Conservation (phyloP, 2,329 filamentous ascomycete species). For the Hypoxylon sp. region DNA sequence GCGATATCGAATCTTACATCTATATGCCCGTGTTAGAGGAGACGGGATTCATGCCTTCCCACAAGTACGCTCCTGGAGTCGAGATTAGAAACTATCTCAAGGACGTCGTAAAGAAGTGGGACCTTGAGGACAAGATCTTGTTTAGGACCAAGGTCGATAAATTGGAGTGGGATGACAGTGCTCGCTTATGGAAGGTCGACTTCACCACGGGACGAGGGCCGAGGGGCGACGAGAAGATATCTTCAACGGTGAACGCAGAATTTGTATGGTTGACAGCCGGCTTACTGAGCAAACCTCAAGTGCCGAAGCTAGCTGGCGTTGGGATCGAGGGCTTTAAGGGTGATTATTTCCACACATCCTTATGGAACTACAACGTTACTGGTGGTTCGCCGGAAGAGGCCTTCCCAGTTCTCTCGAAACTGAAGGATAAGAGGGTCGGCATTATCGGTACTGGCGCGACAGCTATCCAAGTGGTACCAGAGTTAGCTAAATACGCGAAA, state of each 20-base stretch:
- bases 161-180: slow-evolving; percentile 63
- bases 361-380: slow-evolving; percentile 62
- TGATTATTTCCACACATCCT: slow-evolving; percentile 61
- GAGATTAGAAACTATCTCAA: slow-evolving; percentile 63
- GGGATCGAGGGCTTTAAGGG: slow-evolving; percentile 61
- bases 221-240: slow-evolving; percentile 43
- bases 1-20: slow-evolving; percentile 72
- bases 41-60: slow-evolving; percentile 69
- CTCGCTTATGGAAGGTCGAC: slow-evolving; percentile 47
- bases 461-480: slow-evolving; percentile 62
- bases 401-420: slow-evolving; percentile 58
- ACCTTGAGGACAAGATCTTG: slow-evolving; percentile 60
- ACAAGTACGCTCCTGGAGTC: slow-evolving; percentile 57
- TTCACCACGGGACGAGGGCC: slow-evolving; percentile 51
- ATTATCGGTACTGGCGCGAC: slow-evolving; percentile 67
- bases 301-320: slow-evolving; percentile 57
- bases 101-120: slow-evolving; percentile 61
- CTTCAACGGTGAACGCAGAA: slow-evolving; percentile 56
- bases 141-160: slow-evolving; percentile 63
- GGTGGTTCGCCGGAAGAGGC: slow-evolving; percentile 58
- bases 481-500: slow-evolving; percentile 63
- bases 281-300: slow-evolving; percentile 59
- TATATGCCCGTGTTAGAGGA: slow-evolving; percentile 74
- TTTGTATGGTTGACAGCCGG: slow-evolving; percentile 60
- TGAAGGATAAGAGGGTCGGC: slow-evolving; percentile 64